Evolutionary conservation across 2,329 filamentous ascomycete species (phyloP).

Genomic region (Colletotrichum euphorbiae): DNA sequence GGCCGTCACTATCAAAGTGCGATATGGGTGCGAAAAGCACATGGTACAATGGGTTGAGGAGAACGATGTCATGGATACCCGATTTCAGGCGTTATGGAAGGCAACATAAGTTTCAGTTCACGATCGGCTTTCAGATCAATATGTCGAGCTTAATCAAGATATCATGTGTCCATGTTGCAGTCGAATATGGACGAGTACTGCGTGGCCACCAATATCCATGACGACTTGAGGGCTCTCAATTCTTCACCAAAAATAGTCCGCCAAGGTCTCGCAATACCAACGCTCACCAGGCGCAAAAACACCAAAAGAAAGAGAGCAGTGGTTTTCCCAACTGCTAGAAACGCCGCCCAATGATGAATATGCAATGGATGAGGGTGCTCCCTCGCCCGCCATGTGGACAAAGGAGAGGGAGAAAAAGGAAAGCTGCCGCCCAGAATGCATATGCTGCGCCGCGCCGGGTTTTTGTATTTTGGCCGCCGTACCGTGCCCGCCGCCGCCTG

Average conservation of each 20-base stretch:
- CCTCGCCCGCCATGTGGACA: slow-evolving; percentile 3
- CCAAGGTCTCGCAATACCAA: slow-evolving; percentile 10
- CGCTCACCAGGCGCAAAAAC: slow-evolving; percentile 14
- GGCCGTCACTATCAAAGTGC: background rate
- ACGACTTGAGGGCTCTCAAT: background rate
- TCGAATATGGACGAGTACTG: slow-evolving; percentile 7
- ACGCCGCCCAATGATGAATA: slow-evolving; percentile 37
- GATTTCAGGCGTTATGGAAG: background rate
- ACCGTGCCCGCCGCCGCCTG: background rate
- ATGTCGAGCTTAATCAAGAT: background rate
- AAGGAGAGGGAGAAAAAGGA: background rate
- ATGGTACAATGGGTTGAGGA: no score
- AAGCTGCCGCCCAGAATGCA: slow-evolving; percentile 23
- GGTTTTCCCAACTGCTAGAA: slow-evolving; percentile 6
- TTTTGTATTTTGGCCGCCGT: slow-evolving; percentile 32
- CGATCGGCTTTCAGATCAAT: background rate
- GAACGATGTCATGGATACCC: slow-evolving; percentile 16
- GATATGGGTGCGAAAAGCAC: background rate
- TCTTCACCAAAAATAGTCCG: background rate
- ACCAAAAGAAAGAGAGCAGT: background rate
- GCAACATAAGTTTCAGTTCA: background rate
- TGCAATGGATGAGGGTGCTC: slow-evolving; percentile 23
- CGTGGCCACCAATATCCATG: background rate
- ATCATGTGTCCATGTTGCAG: slow-evolving; percentile 3
- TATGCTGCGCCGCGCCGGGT: slow-evolving; percentile 25